phyloP scores from a whole-genome alignment of 306 rosid genomes.

The Hippophae tibetana region DNA sequence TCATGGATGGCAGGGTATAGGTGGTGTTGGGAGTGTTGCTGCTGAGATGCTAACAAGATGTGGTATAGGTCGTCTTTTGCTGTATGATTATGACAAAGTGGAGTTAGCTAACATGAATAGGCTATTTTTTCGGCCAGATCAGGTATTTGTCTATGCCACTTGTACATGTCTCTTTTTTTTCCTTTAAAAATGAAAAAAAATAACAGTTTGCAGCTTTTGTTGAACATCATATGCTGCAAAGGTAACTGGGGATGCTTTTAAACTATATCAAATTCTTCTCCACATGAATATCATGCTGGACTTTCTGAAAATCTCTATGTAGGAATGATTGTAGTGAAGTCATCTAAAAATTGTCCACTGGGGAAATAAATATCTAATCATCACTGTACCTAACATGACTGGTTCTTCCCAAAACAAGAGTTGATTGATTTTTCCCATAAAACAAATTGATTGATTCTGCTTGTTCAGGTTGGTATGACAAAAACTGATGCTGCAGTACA shows the following conservation, averaged over 20 bases:
- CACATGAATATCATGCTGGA: no score
- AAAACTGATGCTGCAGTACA: conserved; percentile 96
- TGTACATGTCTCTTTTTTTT: conserved; percentile 8
- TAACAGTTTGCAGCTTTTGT: background rate
- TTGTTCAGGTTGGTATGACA: conserved; percentile 77
- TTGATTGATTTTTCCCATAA: background rate
- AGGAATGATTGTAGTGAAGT: no score
- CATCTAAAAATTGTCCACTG: background rate
- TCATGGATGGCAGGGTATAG: conserved; percentile 65
- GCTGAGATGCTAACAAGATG: conserved; percentile 98
- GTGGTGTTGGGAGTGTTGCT: conserved; percentile 98
- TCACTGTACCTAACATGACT: no score
- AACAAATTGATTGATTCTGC: conserved; percentile 9
- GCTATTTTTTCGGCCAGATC: conserved; percentile 95
- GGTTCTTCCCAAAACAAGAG: background rate
- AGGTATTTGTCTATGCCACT: conserved; percentile 33
- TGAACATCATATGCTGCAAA: conserved; percentile 5
- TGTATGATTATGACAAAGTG: conserved; percentile 97
- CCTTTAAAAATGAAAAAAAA: background rate
- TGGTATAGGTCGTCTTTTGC: conserved; percentile 91
- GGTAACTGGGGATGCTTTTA: conserved; percentile 10
- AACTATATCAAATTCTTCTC: background rate
- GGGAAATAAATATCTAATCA: background rate
- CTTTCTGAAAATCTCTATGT: no score
- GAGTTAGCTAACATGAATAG: conserved; percentile 98